Conservation (phyloP, 129 eudicot species). For the Arctium minus region DNA sequence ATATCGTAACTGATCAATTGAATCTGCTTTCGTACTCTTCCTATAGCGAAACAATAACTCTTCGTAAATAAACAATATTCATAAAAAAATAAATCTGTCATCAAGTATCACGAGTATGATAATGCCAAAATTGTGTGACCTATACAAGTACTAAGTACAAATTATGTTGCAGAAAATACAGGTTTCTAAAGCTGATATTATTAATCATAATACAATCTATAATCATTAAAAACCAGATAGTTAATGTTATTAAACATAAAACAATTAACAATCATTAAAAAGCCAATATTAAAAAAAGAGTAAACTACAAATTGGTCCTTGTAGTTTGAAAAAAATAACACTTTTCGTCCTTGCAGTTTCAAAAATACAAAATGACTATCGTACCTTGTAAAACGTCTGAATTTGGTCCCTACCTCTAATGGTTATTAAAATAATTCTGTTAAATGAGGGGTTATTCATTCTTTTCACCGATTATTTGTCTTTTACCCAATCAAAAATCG, state of each 20-base stretch:
- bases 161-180: background rate
- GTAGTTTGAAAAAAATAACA: too few species aligned
- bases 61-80: too few species aligned
- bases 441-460: too few species aligned
- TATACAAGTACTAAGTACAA: background rate
- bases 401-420: too few species aligned
- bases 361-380: too few species aligned
- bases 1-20: background rate
- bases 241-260: background rate
- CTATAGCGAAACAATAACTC: background rate
- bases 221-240: background rate
- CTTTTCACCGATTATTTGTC: too few species aligned
- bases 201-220: background rate
- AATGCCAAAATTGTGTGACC: background rate
- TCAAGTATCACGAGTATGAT: background rate
- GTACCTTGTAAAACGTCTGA: too few species aligned
- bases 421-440: too few species aligned
- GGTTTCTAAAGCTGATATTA: background rate
- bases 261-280: background rate
- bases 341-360: too few species aligned
- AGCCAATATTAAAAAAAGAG: background rate
- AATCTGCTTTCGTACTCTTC: background rate
- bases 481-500: too few species aligned
- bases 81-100: background rate
- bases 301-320: too few species aligned